Evolutionary conservation across 2,329 filamentous ascomycete species (phyloP).

Genomic region (Fusarium tanahbumbuense): DNA sequence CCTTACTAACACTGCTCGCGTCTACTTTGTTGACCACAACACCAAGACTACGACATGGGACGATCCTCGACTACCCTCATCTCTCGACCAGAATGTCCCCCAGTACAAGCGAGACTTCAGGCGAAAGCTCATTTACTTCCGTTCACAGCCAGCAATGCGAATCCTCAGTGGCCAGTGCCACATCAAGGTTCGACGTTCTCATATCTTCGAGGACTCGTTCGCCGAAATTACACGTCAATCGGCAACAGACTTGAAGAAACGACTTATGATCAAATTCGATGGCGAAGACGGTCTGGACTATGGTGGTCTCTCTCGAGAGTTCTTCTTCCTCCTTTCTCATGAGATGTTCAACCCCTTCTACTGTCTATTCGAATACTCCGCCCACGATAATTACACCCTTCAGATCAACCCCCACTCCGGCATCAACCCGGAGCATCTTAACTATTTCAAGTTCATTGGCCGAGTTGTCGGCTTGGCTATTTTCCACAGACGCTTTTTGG

Average conservation of each 20-base stretch:
- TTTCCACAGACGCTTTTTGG: slow-evolving; percentile 96
- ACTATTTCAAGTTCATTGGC: slow-evolving; percentile 99
- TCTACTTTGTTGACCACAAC: slow-evolving; percentile 99
- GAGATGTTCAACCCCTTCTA: slow-evolving; percentile 99
- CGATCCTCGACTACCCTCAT: slow-evolving; percentile 93
- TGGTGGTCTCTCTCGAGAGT: slow-evolving; percentile 95
- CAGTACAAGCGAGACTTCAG: slow-evolving; percentile 99
- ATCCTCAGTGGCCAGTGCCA: slow-evolving; percentile 97
- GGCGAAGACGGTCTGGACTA: slow-evolving; percentile 98
- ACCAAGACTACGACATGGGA: slow-evolving; percentile 99
- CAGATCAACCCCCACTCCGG: slow-evolving; percentile 99
- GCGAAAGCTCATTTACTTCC: slow-evolving; percentile 98
- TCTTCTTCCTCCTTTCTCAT: slow-evolving; percentile 98
- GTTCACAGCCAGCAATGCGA: slow-evolving; percentile 94
- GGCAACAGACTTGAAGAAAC: slow-evolving; percentile 95
- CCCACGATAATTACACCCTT: slow-evolving; percentile 99
- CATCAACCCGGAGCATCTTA: slow-evolving; percentile 98
- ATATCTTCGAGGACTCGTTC: slow-evolving; percentile 99
- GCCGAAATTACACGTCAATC: slow-evolving; percentile 98
- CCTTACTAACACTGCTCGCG: slow-evolving; percentile 94
- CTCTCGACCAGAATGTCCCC: slow-evolving; percentile 96
- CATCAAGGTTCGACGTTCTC: slow-evolving; percentile 94
- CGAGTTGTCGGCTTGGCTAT: slow-evolving; percentile 96
- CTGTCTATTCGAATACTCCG: slow-evolving; percentile 98
- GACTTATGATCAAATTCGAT: slow-evolving; percentile 99